Percentiles rank a stretch among this genome's conserved stretches.
phyloP scores from a whole-genome alignment of 345 rosid genomes.

The Corchorus capsularis region DNA sequence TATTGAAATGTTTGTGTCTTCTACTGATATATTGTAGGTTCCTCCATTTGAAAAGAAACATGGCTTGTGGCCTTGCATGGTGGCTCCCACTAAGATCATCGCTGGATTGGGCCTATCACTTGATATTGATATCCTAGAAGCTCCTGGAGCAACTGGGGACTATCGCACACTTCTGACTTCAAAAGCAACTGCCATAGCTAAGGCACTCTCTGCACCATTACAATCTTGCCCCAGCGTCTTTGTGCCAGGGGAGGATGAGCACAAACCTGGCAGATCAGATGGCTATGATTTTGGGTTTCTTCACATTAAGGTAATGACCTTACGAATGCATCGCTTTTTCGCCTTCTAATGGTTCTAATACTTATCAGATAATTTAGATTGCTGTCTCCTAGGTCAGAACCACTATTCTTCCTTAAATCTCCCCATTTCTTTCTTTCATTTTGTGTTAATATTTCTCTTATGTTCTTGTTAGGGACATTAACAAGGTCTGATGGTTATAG shows the following conservation, averaged over 20 bases:
- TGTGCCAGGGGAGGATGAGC: conserved; percentile 86
- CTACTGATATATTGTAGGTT: conserved; percentile 44
- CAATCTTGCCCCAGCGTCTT: conserved; percentile 64
- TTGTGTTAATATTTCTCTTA: neutral
- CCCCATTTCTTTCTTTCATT: neutral
- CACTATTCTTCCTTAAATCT: neutral
- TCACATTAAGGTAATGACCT: conserved; percentile 72
- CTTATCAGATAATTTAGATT: neutral
- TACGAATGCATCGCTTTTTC: neutral
- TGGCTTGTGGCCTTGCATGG: conserved; percentile 94
- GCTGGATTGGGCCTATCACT: conserved; percentile 95
- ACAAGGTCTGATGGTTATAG: conserved; percentile 11
- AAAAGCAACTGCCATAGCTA: conserved; percentile 75
- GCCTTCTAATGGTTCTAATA: conserved; percentile 1
- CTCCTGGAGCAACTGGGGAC: conserved; percentile 96
- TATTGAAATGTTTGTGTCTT: neutral
- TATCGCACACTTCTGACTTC: conserved; percentile 87
- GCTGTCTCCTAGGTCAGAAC: neutral
- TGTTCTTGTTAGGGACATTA: neutral
- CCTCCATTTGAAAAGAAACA: conserved; percentile 76
- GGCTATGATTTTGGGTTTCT: conserved; percentile 97
- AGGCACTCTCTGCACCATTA: conserved; percentile 77
- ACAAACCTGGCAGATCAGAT: conserved; percentile 65
- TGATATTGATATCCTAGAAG: conserved; percentile 87
- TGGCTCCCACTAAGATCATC: conserved; percentile 96